Conservation (phyloP, 208 protist genomes). For the Phytomonas francai region DNA sequence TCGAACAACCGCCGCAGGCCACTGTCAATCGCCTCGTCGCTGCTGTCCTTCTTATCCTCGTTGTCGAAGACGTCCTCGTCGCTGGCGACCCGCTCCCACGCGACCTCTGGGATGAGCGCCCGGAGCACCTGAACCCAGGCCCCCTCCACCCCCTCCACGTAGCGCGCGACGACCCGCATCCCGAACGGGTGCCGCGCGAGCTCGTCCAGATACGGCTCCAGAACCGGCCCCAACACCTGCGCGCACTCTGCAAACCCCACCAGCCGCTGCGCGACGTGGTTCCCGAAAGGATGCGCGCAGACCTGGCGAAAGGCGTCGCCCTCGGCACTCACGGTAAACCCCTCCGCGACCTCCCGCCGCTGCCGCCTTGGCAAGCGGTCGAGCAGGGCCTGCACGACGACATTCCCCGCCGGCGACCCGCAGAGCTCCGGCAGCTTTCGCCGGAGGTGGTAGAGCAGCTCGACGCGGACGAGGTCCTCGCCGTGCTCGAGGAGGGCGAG, state of each 20-base stretch:
- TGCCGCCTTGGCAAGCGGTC: slow-evolving; percentile 67
- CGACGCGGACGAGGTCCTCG: slow-evolving; percentile 68
- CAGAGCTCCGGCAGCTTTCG: slow-evolving; percentile 68
- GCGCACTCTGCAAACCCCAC: slow-evolving; percentile 59
- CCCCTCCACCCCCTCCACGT: slow-evolving; percentile 23
- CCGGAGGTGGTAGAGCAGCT: slow-evolving; percentile 77
- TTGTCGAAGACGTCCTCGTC: slow-evolving; percentile 14
- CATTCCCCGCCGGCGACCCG: slow-evolving; percentile 68
- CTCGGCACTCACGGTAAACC: slow-evolving; percentile 63
- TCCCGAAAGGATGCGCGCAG: slow-evolving; percentile 80
- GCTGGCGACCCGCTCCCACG: not conserved
- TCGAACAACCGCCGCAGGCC: slow-evolving; percentile 33
- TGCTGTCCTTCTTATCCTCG: slow-evolving; percentile 14
- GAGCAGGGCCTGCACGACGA: slow-evolving; percentile 71
- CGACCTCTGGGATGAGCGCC: slow-evolving; percentile 24
- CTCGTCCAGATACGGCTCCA: slow-evolving; percentile 28
- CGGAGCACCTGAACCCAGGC: slow-evolving; percentile 33
- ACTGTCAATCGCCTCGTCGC: slow-evolving; percentile 25
- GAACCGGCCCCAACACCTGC: slow-evolving; percentile 42
- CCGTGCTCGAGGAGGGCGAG: slow-evolving; percentile 62
- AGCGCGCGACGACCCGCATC: slow-evolving; percentile 73
- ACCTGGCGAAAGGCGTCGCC: slow-evolving; percentile 62
- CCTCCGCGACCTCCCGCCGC: slow-evolving; percentile 75
- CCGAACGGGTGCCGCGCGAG: slow-evolving; percentile 57
- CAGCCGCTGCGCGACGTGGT: slow-evolving; percentile 82